phyloP scores from a whole-genome alignment of 2,329 filamentous ascomycete species.

The Hypoxylon sp. region DNA sequence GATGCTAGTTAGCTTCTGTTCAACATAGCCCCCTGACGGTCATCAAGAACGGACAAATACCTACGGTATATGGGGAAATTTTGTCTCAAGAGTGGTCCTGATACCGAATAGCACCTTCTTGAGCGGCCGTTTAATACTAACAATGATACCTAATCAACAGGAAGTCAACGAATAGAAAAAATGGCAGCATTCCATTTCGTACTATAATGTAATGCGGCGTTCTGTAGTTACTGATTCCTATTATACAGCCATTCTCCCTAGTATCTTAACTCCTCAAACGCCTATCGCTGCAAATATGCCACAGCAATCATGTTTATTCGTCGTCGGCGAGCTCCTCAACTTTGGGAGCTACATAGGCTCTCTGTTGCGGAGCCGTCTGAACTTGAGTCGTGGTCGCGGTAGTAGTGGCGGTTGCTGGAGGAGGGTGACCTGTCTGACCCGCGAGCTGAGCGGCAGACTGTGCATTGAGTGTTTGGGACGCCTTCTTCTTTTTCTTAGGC shows the following conservation, averaged over 20 bases:
- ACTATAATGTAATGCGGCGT: conserved; percentile 24
- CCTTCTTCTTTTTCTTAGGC: conserved; percentile 72
- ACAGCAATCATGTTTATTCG: conserved; percentile 56
- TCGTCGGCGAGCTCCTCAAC: conserved; percentile 69
- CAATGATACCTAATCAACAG: background rate
- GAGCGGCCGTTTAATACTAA: background rate
- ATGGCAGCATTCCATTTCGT: conserved; percentile 22
- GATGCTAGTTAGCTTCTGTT: too few relatives aligned
- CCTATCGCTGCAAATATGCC: conserved; percentile 47
- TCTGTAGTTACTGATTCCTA: conserved; percentile 29
- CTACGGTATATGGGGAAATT: background rate
- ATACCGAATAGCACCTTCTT: background rate
- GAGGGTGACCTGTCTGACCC: conserved; percentile 67
- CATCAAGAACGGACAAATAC: background rate
- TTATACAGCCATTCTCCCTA: conserved; percentile 38
- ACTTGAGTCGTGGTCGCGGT: conserved; percentile 71
- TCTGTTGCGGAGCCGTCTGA: conserved; percentile 58
- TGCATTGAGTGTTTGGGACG: conserved; percentile 58
- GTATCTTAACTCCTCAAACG: conserved; percentile 48
- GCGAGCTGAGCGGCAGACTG: conserved; percentile 61
- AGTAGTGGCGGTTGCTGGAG: conserved; percentile 68
- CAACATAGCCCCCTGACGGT: too few relatives aligned
- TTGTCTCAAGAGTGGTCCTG: background rate
- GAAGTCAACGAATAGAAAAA: conserved; percentile 2
- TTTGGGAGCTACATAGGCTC: conserved; percentile 65